Conservation (phyloP, 768 basidiomycete genomes). For the Boletus tomentosulus region DNA sequence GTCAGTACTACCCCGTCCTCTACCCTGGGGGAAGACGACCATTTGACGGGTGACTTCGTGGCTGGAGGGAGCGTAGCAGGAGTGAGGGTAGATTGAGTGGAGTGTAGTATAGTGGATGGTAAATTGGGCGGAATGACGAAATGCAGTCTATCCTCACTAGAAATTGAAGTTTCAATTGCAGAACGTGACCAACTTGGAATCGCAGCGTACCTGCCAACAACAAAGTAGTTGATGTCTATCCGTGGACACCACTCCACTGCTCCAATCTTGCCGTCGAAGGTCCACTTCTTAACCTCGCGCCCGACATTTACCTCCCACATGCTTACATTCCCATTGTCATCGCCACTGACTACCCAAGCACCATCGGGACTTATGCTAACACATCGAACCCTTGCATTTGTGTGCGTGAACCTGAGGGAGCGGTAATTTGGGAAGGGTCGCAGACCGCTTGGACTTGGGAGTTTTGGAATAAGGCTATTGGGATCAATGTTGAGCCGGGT, state of each 20-base stretch:
- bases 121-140: constrained; percentile 81
- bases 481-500: constrained; percentile 91
- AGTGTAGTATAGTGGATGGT: constrained; percentile 49
- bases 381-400: constrained; percentile 64
- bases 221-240: constrained; percentile 73
- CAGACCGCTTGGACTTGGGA: constrained; percentile 87
- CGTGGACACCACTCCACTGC: constrained; percentile 93
- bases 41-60: constrained; percentile 65
- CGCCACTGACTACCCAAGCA: constrained; percentile 87
- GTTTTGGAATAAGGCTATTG: constrained; percentile 84
- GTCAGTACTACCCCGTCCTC: constrained; percentile 57
- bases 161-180: constrained; percentile 9
- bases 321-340: constrained; percentile 80
- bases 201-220: constrained; percentile 67
- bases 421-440: constrained; percentile 92
- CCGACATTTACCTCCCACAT: constrained; percentile 94
- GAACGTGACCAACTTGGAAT: constrained; percentile 5
- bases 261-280: constrained; percentile 73
- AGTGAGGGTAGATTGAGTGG: constrained; percentile 58
- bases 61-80: constrained; percentile 61
- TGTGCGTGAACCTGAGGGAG: constrained; percentile 67
- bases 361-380: constrained; percentile 83
- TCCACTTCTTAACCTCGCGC: constrained; percentile 83
- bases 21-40: constrained; percentile 47
- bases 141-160: constrained; percentile 77